Evolutionary conservation across 805 yeast genomes (phyloP), one percentile per base, ranked within the genome.

Genomic region (Diddensiella transvaalensis): DNA sequence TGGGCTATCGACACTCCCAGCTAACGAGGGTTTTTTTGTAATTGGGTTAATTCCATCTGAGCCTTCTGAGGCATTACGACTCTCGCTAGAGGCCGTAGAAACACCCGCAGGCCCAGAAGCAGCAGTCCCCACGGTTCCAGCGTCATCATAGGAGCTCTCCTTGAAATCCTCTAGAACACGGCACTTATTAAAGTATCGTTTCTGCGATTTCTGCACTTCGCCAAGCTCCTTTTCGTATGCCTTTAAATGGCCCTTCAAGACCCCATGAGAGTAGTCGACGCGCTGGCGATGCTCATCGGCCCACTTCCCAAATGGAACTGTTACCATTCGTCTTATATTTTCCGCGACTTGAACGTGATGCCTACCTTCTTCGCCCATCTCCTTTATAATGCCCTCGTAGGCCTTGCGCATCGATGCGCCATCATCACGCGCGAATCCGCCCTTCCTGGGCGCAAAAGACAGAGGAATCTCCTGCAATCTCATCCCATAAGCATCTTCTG

Each of bases 221-320:
- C 66, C 64, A 11, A 64, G 61, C 53, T 72, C 74, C 45, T 67
- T 71, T 41, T 78, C 77, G 62, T 78, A 85, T 42, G 66, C 70
- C 55, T 75, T 76, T 40, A 78, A 72, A 54, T 78, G 80, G 18
- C 68, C 72, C 43, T 68, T 65, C 36, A 87, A 66, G 3, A 74
- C 70, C 48, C 74, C 70, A 47, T 81, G 83, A 15, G 86, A 79
- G 58, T 76, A 78, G 35, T 76, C 79, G 1, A 87, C 75, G 41
- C 95, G 69, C 55, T 77, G 78, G 46, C 75, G 76, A 65, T 87
- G 95, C 46, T 83, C 89, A 15, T 69, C 71, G 37, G 89, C 75
- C 95, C 95, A 88, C 57, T 76, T 75, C 8, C 78, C 64, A 59
- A 87, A 87, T 1, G 95, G 96, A 21, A 73, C 74, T 44, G 85